A percentile compares a stretch with the other conserved stretches of the same genome.
These are phyloP conservation scores for Moesziomyces antarcticus DNA, from an alignment of 1,284 basidiomycete genomes.

Conservation along the genomic window DNA sequence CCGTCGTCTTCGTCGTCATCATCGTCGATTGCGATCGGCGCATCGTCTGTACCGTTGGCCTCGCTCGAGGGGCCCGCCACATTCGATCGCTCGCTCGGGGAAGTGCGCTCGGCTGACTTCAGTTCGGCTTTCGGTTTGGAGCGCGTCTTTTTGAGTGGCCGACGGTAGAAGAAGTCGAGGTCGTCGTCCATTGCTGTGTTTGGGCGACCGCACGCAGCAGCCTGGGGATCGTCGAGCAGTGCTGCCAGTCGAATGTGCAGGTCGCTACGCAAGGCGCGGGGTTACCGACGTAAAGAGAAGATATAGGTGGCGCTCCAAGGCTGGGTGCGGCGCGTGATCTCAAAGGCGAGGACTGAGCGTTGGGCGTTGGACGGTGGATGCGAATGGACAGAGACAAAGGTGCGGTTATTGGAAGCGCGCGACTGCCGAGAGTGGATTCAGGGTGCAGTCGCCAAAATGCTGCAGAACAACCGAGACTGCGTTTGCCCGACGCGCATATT, in stretches of 20 bases:
- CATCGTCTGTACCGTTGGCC: slow-evolving; percentile 4
- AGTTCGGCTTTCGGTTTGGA: slow-evolving; percentile 8
- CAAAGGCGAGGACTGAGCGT: no score
- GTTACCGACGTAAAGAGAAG: not conserved
- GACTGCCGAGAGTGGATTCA: no score
- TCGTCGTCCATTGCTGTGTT: slow-evolving; percentile 34
- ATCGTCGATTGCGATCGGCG: not conserved
- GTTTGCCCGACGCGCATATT: no score
- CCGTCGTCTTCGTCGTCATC: slow-evolving; percentile 24
- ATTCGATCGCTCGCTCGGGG: not conserved
- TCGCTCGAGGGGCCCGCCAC: slow-evolving; percentile 2
- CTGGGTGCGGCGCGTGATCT: no score
- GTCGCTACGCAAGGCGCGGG: no score
- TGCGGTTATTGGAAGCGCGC: no score
- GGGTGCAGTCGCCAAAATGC: no score
- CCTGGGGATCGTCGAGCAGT: not conserved
- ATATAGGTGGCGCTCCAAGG: not conserved
- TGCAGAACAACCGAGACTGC: no score
- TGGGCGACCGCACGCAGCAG: no score
- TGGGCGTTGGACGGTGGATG: no score
- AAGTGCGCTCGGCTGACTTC: not conserved
- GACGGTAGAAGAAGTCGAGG: slow-evolving; percentile 35
- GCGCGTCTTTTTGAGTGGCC: slow-evolving; percentile 15
- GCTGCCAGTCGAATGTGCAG: not conserved
- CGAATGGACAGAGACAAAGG: no score